Evolutionary conservation across 2,329 filamentous ascomycete species (phyloP).

Genomic region (Aureobasidium subglaciale): DNA sequence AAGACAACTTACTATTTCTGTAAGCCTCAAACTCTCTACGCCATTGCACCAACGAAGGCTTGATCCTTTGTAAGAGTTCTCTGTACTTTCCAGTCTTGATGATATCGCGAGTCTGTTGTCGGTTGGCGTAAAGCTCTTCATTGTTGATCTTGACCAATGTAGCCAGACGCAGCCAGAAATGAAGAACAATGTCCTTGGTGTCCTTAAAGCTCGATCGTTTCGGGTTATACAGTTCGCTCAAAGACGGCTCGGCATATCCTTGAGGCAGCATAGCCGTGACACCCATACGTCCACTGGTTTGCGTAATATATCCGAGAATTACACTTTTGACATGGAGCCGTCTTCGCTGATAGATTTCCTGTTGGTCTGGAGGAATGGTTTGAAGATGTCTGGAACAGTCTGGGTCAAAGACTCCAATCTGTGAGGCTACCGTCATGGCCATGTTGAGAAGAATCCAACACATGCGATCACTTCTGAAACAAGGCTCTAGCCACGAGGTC

Average conservation of each 20-base stretch:
- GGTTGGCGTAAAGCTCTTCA: slow-evolving; percentile 77
- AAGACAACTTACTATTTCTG: slow-evolving; percentile 36
- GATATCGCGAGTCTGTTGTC: slow-evolving; percentile 79
- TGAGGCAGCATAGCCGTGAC: slow-evolving; percentile 87
- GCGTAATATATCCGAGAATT: slow-evolving; percentile 83
- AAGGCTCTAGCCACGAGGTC: slow-evolving; percentile 93
- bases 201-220: slow-evolving; percentile 16
- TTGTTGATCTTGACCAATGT: slow-evolving; percentile 89
- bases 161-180: slow-evolving; percentile 92
- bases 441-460: slow-evolving; percentile 96
- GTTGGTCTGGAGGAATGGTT: slow-evolving; percentile 46
- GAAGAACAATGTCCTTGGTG: slow-evolving; percentile 52
- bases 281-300: slow-evolving; percentile 85
- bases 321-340: slow-evolving; percentile 77
- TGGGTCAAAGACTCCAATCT: slow-evolving; percentile 91
- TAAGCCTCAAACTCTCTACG: slow-evolving; percentile 75
- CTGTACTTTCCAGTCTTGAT: slow-evolving; percentile 83
- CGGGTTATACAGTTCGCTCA: slow-evolving; percentile 27
- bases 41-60: slow-evolving; percentile 72
- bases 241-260: slow-evolving; percentile 31
- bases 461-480: slow-evolving; percentile 86
- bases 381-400: slow-evolving; percentile 50
- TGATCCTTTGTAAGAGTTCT: slow-evolving; percentile 70
- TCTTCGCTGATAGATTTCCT: slow-evolving; percentile 68
- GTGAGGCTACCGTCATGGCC: slow-evolving; percentile 81